These are phyloP conservation scores for Alternaria sp. DNA, from an alignment of 2,329 filamentous ascomycete species.

Conservation along the genomic window DNA sequence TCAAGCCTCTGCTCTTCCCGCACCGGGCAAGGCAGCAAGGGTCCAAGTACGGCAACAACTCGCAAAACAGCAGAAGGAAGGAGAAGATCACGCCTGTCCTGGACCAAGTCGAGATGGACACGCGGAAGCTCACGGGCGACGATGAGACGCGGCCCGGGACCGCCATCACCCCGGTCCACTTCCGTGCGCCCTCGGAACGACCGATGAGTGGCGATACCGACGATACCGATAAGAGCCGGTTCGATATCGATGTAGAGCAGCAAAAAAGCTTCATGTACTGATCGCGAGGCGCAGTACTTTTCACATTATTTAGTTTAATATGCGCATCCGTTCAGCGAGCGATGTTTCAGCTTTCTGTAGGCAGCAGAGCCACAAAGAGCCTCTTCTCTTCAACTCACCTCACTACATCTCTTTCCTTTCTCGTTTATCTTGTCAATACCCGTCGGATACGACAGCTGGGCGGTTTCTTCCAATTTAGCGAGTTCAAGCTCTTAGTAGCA, in stretches of 20 bases:
- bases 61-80: conserved; percentile 36
- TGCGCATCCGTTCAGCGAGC: conserved; percentile 20
- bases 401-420: conserved; percentile 16
- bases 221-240: conserved; percentile 43
- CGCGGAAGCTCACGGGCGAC: conserved; percentile 35
- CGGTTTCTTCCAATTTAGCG: conserved; percentile 19
- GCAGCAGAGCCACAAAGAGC: conserved; percentile 20
- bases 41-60: conserved; percentile 41
- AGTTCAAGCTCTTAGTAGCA: conserved; percentile 2
- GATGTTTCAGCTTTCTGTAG: conserved; percentile 19
- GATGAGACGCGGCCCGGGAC: conserved; percentile 34
- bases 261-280: conserved; percentile 47
- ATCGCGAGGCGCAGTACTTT: conserved; percentile 24
- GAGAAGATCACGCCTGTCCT: conserved; percentile 42
- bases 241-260: conserved; percentile 43
- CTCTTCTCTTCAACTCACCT: conserved; percentile 20
- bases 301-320: conserved; percentile 20
- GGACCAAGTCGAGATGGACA: conserved; percentile 45
- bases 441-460: conserved; percentile 20
- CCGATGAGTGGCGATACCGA: conserved; percentile 45
- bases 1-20: conserved; percentile 51
- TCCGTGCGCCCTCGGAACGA: conserved; percentile 27
- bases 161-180: conserved; percentile 22
- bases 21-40: conserved; percentile 37
- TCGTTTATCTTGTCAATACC: conserved; percentile 17